Percentiles rank a stretch among this genome's conserved stretches.
Conservation (phyloP, 305 asterid species). For the Fraxinus paxiana region DNA sequence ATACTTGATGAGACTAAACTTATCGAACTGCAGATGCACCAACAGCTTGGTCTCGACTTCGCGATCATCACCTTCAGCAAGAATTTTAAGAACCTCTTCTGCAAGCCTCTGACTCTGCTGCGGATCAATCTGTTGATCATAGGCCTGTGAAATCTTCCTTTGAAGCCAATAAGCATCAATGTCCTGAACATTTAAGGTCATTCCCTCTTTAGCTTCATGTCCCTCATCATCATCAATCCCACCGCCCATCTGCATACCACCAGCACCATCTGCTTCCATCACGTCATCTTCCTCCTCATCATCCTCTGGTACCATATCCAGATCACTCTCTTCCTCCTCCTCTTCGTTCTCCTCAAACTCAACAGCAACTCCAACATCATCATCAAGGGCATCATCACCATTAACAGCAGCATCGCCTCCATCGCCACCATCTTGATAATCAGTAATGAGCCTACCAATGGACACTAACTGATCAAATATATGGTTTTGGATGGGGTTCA, state of each 20-base stretch:
- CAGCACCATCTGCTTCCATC: conserved; percentile 45
- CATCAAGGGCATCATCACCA: conserved; percentile 74
- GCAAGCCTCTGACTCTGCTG: conserved; percentile 88
- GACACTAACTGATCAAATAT: conserved; percentile 69
- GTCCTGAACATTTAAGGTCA: conserved; percentile 83
- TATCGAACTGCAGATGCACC: conserved; percentile 75
- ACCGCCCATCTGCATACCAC: conserved; percentile 95
- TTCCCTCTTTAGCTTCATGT: conserved; percentile 67
- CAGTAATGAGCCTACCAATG: conserved; percentile 66
- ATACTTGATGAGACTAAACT: conserved; percentile 71
- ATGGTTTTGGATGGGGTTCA: conserved; percentile 60
- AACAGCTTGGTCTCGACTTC: conserved; percentile 80
- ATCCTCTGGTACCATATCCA: conserved; percentile 78
- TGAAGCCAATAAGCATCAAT: conserved; percentile 97
- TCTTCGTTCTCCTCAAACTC: conserved; percentile 96
- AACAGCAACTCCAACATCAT: conserved; percentile 95
- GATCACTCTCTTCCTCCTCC: conserved; percentile 84
- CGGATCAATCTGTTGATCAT: conserved; percentile 83
- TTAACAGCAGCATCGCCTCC: conserved; percentile 48
- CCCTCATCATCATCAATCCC: conserved; percentile 82
- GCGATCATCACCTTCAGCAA: conserved; percentile 82
- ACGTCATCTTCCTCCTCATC: conserved; percentile 86
- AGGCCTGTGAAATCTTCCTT: conserved; percentile 90
- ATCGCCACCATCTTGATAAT: conserved; percentile 66
- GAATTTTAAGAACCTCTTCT: conserved; percentile 81